phyloP scores from a whole-genome alignment of 1,284 basidiomycete species.

The Heterobasidion irregulare region DNA sequence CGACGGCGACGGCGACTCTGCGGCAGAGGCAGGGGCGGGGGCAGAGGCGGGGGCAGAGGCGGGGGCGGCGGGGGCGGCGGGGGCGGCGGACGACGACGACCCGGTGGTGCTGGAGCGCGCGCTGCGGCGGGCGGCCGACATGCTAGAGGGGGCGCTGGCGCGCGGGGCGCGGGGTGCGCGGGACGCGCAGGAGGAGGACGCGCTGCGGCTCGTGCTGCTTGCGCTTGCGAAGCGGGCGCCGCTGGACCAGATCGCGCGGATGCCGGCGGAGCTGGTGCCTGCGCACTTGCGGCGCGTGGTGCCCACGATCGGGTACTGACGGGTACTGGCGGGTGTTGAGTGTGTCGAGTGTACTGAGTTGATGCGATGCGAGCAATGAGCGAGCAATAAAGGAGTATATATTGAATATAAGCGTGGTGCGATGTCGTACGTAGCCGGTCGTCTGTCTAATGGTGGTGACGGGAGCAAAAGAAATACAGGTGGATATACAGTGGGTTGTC shows the following conservation, averaged over 20 bases:
- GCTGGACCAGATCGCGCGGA: slow-evolving; percentile 54
- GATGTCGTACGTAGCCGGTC: background rate
- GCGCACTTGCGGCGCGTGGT: slow-evolving; percentile 55
- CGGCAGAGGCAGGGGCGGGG: no score
- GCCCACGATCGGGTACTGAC: slow-evolving; percentile 22
- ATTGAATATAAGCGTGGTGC: background rate
- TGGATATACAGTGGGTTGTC: background rate
- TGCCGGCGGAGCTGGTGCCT: slow-evolving; percentile 60
- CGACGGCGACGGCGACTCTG: slow-evolving; percentile 20
- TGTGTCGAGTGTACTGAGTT: no score
- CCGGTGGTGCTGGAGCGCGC: slow-evolving; percentile 42
- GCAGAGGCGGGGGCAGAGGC: slow-evolving; percentile 11
- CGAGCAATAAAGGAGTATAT: no score
- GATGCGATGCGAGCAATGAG: background rate
- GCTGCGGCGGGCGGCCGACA: slow-evolving; percentile 38
- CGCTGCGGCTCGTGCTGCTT: slow-evolving; percentile 38
- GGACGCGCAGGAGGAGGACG: slow-evolving; percentile 7
- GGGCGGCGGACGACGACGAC: slow-evolving; percentile 25
- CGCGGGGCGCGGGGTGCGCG: slow-evolving; percentile 7
- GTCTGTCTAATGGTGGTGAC: background rate
- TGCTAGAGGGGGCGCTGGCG: slow-evolving; percentile 19
- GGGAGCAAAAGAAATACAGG: background rate
- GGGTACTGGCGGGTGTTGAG: background rate
- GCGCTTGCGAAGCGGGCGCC: slow-evolving; percentile 69
- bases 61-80: slow-evolving; percentile 19